These are phyloP conservation scores for Globisporangium takayamanum DNA, from an alignment of 352 stramenopile genomes.

Conservation along the genomic window DNA sequence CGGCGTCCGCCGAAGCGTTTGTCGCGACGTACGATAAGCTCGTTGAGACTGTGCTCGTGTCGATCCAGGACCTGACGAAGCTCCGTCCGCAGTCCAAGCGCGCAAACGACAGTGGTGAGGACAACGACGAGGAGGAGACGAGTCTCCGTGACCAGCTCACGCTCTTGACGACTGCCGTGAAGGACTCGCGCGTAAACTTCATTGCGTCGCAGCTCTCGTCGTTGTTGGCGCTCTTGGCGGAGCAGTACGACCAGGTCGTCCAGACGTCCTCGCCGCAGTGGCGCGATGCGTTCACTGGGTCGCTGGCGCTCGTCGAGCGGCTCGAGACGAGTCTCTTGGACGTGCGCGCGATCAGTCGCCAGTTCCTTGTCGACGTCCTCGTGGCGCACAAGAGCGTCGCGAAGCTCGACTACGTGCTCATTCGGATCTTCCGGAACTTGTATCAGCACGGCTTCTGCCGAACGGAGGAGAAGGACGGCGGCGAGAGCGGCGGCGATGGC, in stretches of 20 bases:
- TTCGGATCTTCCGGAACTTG: slow-evolving; percentile 95
- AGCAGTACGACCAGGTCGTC: slow-evolving; percentile 40
- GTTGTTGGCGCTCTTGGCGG: slow-evolving; percentile 36
- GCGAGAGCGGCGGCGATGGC: slow-evolving; percentile 73
- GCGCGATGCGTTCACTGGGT: slow-evolving; percentile 30
- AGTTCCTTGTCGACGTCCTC: slow-evolving; percentile 71
- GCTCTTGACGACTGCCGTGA: slow-evolving; percentile 42
- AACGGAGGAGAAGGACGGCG: slow-evolving; percentile 86
- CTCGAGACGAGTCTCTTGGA: slow-evolving; percentile 60
- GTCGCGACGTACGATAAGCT: slow-evolving; percentile 56
- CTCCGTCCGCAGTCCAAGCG: slow-evolving; percentile 16
- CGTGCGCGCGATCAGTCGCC: slow-evolving; percentile 70
- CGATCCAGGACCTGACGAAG: slow-evolving; percentile 78
- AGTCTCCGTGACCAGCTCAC: slow-evolving; percentile 47
- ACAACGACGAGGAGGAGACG: slow-evolving; percentile 11
- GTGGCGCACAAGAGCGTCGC: slow-evolving; percentile 87
- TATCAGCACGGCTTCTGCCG: slow-evolving; percentile 95
- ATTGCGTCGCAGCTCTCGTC: slow-evolving; percentile 52
- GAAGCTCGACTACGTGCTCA: slow-evolving; percentile 94
- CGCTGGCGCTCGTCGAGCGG: slow-evolving; percentile 43
- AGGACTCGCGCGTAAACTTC: slow-evolving; percentile 64
- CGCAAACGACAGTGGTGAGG: slow-evolving; percentile 9
- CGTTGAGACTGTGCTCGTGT: slow-evolving; percentile 67
- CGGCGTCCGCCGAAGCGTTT: slow-evolving; percentile 33
- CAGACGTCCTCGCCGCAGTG: slow-evolving; percentile 21